Evolutionary conservation across 2,329 filamentous ascomycete genomes (phyloP), one percentile per base, ranked within the genome.

Genomic region (Aspergillus sp.): DNA sequence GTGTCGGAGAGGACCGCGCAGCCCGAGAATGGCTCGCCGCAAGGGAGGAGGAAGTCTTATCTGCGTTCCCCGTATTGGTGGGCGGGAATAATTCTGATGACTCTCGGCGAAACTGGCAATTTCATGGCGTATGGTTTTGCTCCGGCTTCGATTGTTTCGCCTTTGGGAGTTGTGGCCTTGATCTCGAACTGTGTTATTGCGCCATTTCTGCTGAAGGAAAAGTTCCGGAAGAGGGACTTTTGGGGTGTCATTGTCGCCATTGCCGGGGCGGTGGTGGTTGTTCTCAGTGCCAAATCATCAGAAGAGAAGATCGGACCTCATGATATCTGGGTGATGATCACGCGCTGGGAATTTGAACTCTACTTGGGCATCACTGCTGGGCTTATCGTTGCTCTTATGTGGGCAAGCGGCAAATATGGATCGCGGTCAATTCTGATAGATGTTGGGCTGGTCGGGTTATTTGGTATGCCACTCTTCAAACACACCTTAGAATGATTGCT

Each of bases 81-180:
- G 95, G 78, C 88, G 33, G 95, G 95, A 19, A 93, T 98, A 64
- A 83, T 96, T 15, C 82, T 99, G 59, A 99, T 99, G 85, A 91
- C 88, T 0, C 79, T 96, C 22, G 95, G 95, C 57, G 95, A 99
- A 78, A 89, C 90, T 70, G 95, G 95, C 51, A 99, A 99, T 73
- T 99, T 99, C 70, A 79, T 99, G 62, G 95, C 95, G 0, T 99
- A 99, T 70, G 95, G 95, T 22, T 99, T 99, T 73, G 95, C 95
- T 30, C 95, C 95, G 3, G 95, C 95, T 7, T 98, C 95, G 13
- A 97, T 99, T 67, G 95, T 99, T 42, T 97, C 93, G 34, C 95
- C 95, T 0, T 81, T 99, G 5, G 95, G 95, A 9, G 95, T 99
- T n/a, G 95, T 99, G 12, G 95, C 95, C 2, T 80, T 99, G 61